Evolutionary conservation across 192 early-diverging fungal species (phyloP).

Genomic region (Linnemannia zychae): DNA sequence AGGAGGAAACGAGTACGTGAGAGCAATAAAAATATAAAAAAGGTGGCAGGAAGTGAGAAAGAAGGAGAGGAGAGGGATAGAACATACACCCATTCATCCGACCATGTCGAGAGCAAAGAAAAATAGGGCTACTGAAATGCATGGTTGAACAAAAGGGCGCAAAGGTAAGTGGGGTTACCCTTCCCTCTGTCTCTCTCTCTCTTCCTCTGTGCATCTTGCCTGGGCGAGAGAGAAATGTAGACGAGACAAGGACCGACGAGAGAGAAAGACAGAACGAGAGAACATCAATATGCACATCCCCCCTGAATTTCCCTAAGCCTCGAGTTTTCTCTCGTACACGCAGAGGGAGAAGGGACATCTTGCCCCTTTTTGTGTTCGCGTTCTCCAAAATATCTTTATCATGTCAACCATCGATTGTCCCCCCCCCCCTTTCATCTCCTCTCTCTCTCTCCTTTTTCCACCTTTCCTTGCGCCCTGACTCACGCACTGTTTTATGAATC

Average conservation of each 20-base stretch:
- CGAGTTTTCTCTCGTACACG: background rate
- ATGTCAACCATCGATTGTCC: background rate
- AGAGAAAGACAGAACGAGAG: no score
- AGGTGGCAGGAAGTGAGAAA: background rate
- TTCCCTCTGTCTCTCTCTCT: background rate
- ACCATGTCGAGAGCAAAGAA: slow-evolving; percentile 5
- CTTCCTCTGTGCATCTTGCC: background rate
- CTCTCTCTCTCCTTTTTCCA: background rate
- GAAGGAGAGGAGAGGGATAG: background rate
- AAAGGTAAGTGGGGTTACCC: background rate
- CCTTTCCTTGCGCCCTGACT: background rate
- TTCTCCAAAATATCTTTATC: background rate
- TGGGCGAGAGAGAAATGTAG: background rate
- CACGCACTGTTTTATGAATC: background rate
- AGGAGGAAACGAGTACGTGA: background rate
- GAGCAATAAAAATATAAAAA: background rate
- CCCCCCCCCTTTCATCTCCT: background rate
- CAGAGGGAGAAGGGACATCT: no score
- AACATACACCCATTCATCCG: background rate
- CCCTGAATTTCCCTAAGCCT: background rate
- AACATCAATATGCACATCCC: background rate
- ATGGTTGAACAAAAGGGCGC: background rate
- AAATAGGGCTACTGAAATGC: background rate
- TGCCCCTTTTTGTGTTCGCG: background rate
- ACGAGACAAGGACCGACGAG: background rate